Percentiles rank a stretch among this genome's conserved stretches.
These are phyloP conservation scores for Datisca glomerata DNA, from an alignment of 306 rosid species.

Conservation along the genomic window DNA sequence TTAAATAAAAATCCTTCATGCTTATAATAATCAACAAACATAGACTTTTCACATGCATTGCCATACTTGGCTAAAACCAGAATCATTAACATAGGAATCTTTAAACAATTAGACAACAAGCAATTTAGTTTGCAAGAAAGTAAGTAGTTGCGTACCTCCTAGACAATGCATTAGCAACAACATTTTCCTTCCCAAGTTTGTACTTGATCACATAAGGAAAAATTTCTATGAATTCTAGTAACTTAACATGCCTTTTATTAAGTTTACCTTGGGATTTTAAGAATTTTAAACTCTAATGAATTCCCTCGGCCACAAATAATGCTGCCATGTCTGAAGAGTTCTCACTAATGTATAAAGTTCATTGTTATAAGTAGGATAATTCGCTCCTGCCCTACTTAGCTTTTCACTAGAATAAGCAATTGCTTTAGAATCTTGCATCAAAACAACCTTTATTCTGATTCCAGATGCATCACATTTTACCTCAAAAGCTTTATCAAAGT, in stretches of 20 bases:
- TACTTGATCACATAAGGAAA: background rate
- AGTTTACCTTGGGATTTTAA: background rate
- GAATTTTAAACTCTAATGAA: background rate
- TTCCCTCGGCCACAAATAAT: background rate
- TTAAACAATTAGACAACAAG: background rate
- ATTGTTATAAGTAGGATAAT: background rate
- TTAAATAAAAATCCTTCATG: background rate
- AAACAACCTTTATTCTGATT: too few relatives aligned
- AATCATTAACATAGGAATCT: background rate
- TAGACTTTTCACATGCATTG: too few relatives aligned
- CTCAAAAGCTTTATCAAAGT: too few relatives aligned
- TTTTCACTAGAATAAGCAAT: conserved; percentile 1
- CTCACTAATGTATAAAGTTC: background rate
- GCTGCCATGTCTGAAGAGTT: background rate
- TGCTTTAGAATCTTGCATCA: background rate
- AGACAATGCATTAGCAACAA: background rate
- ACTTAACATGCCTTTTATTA: background rate
- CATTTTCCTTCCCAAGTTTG: background rate
- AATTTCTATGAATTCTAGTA: background rate
- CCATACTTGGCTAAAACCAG: too few relatives aligned
- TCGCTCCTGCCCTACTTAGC: background rate
- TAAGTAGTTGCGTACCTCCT: background rate
- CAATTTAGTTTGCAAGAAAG: background rate
- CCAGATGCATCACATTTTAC: too few relatives aligned
- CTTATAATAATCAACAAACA: background rate